A percentile compares a stretch with the other conserved stretches of the same genome.
Evolutionary conservation across 805 yeast species (phyloP).

Genomic region (Starmerella tilneyi): DNA sequence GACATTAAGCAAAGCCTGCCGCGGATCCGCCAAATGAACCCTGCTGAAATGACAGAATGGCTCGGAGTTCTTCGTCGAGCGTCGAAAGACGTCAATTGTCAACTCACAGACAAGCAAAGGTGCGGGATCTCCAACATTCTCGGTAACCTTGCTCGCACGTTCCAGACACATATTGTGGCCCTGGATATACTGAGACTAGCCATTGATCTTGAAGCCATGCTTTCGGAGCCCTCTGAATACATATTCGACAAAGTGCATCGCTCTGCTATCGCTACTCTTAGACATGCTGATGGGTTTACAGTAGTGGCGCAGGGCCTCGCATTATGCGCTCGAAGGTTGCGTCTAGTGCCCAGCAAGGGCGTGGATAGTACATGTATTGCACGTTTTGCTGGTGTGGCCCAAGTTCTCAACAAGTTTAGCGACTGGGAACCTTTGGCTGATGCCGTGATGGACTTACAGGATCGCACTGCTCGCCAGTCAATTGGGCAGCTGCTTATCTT

Average conservation of each 20-base stretch:
- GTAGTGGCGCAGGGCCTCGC: background rate
- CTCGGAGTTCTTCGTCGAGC: background rate
- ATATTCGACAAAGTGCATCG: background rate
- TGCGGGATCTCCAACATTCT: background rate
- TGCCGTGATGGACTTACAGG: background rate
- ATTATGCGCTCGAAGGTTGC: background rate
- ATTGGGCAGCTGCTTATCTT: background rate
- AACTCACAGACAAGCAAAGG: background rate
- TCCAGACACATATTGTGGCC: background rate
- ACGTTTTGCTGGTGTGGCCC: background rate
- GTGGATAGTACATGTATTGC: too few species aligned
- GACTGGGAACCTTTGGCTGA: conserved; percentile 2
- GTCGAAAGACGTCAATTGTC: background rate
- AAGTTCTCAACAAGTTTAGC: background rate
- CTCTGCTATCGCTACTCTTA: background rate
- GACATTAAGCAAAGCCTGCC: background rate
- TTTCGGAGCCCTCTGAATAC: background rate
- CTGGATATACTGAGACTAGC: background rate
- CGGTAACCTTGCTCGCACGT: background rate
- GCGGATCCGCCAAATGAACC: background rate
- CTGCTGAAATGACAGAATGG: background rate
- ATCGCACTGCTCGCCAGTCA: background rate
- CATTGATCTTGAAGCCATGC: background rate
- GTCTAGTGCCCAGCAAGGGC: background rate
- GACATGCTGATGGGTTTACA: background rate